Evolutionary conservation across 1,284 basidiomycete species (phyloP), one percentile per base, ranked within the genome.

Genomic region (Megacollybia platyphylla): DNA sequence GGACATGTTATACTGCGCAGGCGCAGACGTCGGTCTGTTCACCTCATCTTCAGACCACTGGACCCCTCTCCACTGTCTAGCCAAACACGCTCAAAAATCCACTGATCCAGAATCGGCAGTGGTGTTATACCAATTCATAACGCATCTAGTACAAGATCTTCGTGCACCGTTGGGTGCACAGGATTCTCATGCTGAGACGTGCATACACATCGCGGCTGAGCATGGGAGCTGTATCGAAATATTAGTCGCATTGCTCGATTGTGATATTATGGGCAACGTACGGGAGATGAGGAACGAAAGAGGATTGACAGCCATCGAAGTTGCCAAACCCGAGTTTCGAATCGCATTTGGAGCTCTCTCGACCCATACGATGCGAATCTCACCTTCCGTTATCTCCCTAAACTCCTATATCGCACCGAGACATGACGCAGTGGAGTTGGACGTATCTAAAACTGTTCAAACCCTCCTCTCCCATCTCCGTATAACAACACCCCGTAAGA

Each of bases 121-220:
- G 32, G 53, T 59, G 29, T 52, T 83, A 52, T 73, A 72, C 49
- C 59, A 67, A 47, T 79, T 84, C 56, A 62, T 74, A 53, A 57
- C 71, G 48, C 82, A 85, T 54, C 68, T 86, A 40, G 67, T 85
- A 34, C 64, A 66, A 43, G 76, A 83, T 54, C 70, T 85, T 20
- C 70, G 70, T 34, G 76, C 79, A 4, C 79, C 82, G 0, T 55
- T 86, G 35, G 65, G 70, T 18, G 79, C 80, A 11, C 60, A 65
- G 29, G 92, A 97, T 61, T 78, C 74, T 42, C 73, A 89, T 45
- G 87, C 89, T 36, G 84, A 97, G 54, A 94, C 88, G 38, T 93
- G 92, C 51, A 79, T 97, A 48, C 93, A 97, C 64, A 71, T 97
- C 43, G 93, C 93, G 15, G 93, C 94, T 5, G 84, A 91, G 52